Conservation (phyloP, 352 stramenopile genomes). For the Vaucheria bursata region DNA sequence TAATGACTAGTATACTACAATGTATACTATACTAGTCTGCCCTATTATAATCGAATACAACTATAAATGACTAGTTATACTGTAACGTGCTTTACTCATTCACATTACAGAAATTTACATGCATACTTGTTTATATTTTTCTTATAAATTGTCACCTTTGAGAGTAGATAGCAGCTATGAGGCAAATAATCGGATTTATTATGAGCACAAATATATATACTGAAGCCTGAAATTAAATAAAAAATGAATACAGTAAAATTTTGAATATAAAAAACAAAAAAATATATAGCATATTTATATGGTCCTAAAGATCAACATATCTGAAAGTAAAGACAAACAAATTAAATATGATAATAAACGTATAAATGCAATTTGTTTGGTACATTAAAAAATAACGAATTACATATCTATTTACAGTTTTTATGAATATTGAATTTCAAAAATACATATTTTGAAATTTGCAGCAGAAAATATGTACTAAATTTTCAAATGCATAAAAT, state of each 20-base stretch:
- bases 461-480: neutral
- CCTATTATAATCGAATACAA: neutral
- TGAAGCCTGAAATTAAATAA: constrained; percentile 46
- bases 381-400: neutral
- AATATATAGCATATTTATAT: neutral
- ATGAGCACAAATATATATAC: constrained; percentile 64
- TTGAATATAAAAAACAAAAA: too few relatives aligned
- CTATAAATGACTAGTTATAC: too few relatives aligned
- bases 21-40: neutral
- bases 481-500: too few relatives aligned
- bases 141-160: neutral
- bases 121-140: too few relatives aligned
- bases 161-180: constrained; percentile 59
- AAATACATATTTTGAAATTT: neutral
- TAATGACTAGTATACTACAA: neutral
- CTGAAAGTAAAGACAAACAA: too few relatives aligned
- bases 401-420: neutral
- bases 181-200: constrained; percentile 71
- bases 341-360: neutral
- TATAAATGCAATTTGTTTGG: neutral
- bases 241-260: neutral
- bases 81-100: too few relatives aligned
- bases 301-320: too few relatives aligned
- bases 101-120: too few relatives aligned
- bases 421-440: neutral